phyloP scores from a whole-genome alignment of 2,329 filamentous ascomycete genomes.

The Penicillium sp. region DNA sequence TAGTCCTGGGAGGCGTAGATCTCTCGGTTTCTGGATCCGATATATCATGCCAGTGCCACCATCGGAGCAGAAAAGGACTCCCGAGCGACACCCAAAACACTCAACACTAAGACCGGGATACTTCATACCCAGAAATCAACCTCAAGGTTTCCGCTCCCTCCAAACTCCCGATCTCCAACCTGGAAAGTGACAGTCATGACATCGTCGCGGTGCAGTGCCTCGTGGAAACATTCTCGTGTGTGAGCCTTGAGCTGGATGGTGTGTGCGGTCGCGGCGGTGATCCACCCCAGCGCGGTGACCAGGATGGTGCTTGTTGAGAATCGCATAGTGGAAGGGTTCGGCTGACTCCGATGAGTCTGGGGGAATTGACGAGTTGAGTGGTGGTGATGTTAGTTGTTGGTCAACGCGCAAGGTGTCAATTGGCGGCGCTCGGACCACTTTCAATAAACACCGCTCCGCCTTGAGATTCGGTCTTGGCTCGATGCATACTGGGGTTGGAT shows the following conservation, averaged over 20 bases:
- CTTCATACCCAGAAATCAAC: slow-evolving; percentile 92
- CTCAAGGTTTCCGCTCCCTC: slow-evolving; percentile 88
- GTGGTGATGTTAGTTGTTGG: slow-evolving; percentile 5
- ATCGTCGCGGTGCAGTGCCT: slow-evolving; percentile 86
- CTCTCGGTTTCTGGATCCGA: not conserved
- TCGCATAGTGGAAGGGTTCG: slow-evolving; percentile 37
- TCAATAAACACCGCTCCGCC: slow-evolving; percentile 15
- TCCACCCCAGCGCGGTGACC: slow-evolving; percentile 54
- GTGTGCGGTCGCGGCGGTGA: slow-evolving; percentile 71
- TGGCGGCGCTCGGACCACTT: slow-evolving; percentile 38
- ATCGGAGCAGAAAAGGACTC: not conserved
- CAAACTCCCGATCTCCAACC: slow-evolving; percentile 94
- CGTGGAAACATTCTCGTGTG: slow-evolving; percentile 96
- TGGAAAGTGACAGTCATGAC: slow-evolving; percentile 99
- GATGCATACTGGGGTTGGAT: not conserved
- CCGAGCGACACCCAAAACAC: not conserved
- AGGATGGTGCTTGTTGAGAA: slow-evolving; percentile 41
- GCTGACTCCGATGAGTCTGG: not conserved
- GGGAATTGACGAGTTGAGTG: slow-evolving; percentile 9
- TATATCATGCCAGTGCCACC: not conserved
- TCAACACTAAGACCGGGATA: slow-evolving; percentile 1
- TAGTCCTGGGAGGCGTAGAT: too few relatives aligned
- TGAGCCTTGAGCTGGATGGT: slow-evolving; percentile 95
- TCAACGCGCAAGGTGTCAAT: slow-evolving; percentile 39
- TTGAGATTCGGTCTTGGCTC: not conserved